Evolutionary conservation across 257 asterid genomes (phyloP).

Genomic region (Haberlea rhodopensis): DNA sequence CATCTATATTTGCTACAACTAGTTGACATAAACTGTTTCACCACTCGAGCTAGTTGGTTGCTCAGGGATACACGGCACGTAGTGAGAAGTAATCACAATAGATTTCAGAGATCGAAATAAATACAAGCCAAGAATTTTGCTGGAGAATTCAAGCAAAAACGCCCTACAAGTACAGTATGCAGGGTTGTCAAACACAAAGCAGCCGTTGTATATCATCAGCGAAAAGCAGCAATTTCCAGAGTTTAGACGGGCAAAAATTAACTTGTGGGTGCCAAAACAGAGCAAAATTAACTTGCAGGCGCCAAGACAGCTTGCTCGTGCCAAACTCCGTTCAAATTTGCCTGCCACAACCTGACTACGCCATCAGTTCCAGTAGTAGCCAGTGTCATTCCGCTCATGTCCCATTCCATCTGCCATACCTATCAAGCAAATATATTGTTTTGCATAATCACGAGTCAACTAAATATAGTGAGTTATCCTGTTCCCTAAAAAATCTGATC

Average conservation of each 20-base stretch:
- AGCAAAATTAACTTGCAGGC: constrained; percentile 36
- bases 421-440: constrained; percentile 16
- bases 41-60: neutral
- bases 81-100: neutral
- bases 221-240: neutral
- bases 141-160: neutral
- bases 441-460: neutral
- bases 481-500: neutral
- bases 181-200: neutral
- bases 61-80: neutral
- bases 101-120: neutral
- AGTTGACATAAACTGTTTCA: neutral
- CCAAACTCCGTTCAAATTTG: constrained; percentile 74
- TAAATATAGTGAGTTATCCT: neutral
- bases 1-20: neutral
- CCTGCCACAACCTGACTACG: constrained; percentile 83
- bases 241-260: neutral
- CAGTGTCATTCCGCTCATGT: constrained; percentile 93
- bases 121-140: neutral
- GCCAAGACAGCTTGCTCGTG: constrained; percentile 66
- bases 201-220: no score
- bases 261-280: neutral
- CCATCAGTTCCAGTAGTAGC: constrained; percentile 78
- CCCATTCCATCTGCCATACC: constrained; percentile 99
- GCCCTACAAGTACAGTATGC: neutral